These are phyloP conservation scores for Platanus orientalis DNA, from an alignment of 164 flowering plant species.

Conservation along the genomic window DNA sequence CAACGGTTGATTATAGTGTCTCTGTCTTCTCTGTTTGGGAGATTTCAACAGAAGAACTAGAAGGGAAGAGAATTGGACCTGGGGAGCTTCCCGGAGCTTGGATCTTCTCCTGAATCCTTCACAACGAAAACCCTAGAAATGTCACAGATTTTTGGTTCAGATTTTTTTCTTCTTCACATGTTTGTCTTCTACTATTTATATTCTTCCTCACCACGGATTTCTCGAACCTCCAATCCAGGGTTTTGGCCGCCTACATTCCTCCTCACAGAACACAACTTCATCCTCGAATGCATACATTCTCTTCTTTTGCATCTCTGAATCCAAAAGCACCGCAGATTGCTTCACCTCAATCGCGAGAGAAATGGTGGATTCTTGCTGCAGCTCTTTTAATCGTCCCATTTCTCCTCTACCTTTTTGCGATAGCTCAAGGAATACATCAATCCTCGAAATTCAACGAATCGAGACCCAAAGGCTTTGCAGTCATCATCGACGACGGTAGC, in stretches of 20 bases:
- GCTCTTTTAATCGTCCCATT: constrained; percentile 33
- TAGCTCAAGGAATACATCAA: constrained; percentile 32
- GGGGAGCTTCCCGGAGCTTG: too few species aligned
- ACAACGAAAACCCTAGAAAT: too few species aligned
- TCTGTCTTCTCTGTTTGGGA: too few species aligned
- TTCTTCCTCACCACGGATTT: constrained; percentile 17
- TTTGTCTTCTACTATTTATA: constrained; percentile 3
- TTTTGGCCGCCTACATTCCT: constrained; percentile 30
- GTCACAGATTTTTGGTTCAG: neutral
- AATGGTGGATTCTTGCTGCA: constrained; percentile 25
- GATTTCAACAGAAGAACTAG: too few species aligned
- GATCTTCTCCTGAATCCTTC: neutral
- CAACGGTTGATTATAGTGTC: too few species aligned
- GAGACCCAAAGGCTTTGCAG: constrained; percentile 24
- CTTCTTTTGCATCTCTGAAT: constrained; percentile 12
- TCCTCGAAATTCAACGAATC: constrained; percentile 32
- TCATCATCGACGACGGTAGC: constrained; percentile 29
- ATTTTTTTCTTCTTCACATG: constrained; percentile 5
- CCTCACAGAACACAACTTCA: constrained; percentile 51
- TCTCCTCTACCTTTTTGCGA: constrained; percentile 37
- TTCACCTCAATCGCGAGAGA: constrained; percentile 17
- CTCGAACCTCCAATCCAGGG: constrained; percentile 37
- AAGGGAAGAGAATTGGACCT: too few species aligned
- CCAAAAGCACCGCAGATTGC: neutral
- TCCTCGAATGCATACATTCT: constrained; percentile 38